Evolutionary conservation across 2,329 filamentous ascomycete genomes (phyloP).

Genomic region (Trichoderma sp.): DNA sequence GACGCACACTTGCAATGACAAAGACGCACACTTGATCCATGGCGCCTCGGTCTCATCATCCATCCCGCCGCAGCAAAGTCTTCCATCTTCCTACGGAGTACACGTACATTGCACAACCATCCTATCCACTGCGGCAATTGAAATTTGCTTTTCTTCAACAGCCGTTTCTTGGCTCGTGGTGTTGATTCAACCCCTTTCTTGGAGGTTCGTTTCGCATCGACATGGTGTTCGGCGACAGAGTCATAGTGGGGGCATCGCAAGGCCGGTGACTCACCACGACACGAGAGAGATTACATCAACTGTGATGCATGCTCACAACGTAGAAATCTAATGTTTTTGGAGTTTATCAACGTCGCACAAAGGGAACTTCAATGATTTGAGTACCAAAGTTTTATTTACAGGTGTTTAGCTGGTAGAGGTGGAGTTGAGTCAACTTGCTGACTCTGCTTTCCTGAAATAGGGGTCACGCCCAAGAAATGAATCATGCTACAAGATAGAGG

Average conservation of each 20-base stretch:
- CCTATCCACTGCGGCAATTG: not conserved
- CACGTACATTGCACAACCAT: no score
- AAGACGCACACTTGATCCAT: not conserved
- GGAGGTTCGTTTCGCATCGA: not conserved
- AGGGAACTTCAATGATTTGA: no score
- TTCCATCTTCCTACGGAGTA: no score
- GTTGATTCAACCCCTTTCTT: not conserved
- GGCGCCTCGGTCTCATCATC: not conserved
- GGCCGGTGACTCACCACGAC: conserved; percentile 18
- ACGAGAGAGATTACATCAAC: conserved; percentile 1
- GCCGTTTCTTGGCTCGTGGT: not conserved
- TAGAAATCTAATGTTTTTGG: not conserved
- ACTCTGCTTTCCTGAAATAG: not conserved
- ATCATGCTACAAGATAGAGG: no score
- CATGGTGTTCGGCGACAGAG: not conserved
- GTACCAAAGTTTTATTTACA: no score
- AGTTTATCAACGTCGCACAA: not conserved
- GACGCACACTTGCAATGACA: not conserved
- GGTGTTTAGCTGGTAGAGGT: not conserved
- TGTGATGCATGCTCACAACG: not conserved
- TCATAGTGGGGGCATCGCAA: conserved; percentile 12
- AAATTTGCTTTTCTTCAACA: not conserved
- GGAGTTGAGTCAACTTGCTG: not conserved
- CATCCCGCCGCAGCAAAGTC: not conserved
- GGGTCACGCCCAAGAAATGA: not conserved